Percentiles rank a stretch among this genome's conserved stretches.
These are phyloP conservation scores for Stellera chamaejasme DNA, from an alignment of 345 rosid genomes.

Conservation along the genomic window DNA sequence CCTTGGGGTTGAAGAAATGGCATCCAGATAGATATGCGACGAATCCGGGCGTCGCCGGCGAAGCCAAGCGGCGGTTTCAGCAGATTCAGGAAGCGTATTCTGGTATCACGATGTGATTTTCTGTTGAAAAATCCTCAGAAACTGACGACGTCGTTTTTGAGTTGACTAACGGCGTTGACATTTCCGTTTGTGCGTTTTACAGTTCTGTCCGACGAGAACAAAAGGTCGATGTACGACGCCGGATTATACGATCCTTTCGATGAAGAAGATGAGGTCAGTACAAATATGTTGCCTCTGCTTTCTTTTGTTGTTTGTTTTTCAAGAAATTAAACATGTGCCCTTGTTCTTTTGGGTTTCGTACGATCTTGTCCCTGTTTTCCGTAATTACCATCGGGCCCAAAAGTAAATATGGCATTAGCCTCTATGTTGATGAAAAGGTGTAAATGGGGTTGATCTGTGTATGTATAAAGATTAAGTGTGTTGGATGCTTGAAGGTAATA, in stretches of 20 bases:
- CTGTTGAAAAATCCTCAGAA: not conserved
- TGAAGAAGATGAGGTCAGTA: slow-evolving; percentile 64
- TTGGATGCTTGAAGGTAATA: too few species aligned
- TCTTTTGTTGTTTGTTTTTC: not conserved
- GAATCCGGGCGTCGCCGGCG: slow-evolving; percentile 53
- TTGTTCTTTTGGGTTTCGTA: too few species aligned
- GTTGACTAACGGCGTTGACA: not conserved
- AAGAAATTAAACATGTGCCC: too few species aligned
- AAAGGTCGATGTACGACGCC: slow-evolving; percentile 71
- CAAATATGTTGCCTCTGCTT: not conserved
- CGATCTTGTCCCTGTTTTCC: too few species aligned
- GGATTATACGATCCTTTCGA: slow-evolving; percentile 71
- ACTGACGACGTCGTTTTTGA: not conserved
- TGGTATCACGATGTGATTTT: slow-evolving; percentile 26
- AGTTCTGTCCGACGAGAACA: slow-evolving; percentile 62
- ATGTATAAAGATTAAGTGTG: too few species aligned
- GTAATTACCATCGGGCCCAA: too few species aligned
- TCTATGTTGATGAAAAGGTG: too few species aligned
- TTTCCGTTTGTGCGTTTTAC: slow-evolving; percentile 8
- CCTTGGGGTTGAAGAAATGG: slow-evolving; percentile 54
- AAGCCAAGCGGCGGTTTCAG: slow-evolving; percentile 81
- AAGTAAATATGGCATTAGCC: too few species aligned
- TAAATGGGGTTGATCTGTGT: too few species aligned
- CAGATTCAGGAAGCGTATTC: slow-evolving; percentile 92
- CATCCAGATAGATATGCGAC: slow-evolving; percentile 70